Conservation (phyloP, 257 asterid genomes). For the Nicotiana knightiana region DNA sequence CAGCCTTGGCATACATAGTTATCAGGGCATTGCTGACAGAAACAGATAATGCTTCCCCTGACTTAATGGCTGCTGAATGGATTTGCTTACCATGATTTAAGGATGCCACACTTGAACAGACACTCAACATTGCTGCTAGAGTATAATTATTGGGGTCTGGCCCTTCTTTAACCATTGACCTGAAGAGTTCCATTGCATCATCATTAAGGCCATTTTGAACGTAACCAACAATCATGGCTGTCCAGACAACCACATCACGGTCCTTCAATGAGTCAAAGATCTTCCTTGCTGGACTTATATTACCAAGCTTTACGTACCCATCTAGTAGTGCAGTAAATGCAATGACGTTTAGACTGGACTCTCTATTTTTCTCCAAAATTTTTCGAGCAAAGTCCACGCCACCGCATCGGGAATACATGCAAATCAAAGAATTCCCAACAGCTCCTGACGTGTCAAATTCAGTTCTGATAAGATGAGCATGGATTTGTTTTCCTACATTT, state of each 20-base stretch:
- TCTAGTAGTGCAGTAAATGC: slow-evolving; percentile 79
- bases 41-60: slow-evolving; percentile 40
- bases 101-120: slow-evolving; percentile 68
- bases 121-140: slow-evolving; percentile 67
- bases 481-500: slow-evolving; percentile 61
- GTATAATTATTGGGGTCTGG: slow-evolving; percentile 68
- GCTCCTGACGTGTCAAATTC: slow-evolving; percentile 46
- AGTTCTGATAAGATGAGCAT: slow-evolving; percentile 50
- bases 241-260: slow-evolving; percentile 86
- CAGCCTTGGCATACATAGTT: slow-evolving; percentile 81
- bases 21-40: slow-evolving; percentile 79
- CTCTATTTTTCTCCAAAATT: slow-evolving; percentile 31
- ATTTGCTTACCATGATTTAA: slow-evolving; percentile 69
- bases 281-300: slow-evolving; percentile 67
- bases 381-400: slow-evolving; percentile 49
- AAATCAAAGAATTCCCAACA: slow-evolving; percentile 67
- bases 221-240: slow-evolving; percentile 87
- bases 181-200: slow-evolving; percentile 64
- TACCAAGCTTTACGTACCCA: slow-evolving; percentile 75
- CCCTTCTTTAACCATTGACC: slow-evolving; percentile 51
- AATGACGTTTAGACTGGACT: slow-evolving; percentile 39
- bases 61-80: slow-evolving; percentile 61
- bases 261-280: slow-evolving; percentile 57
- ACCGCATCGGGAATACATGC: slow-evolving; percentile 79
- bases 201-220: slow-evolving; percentile 50